Percentiles rank a stretch among this genome's conserved stretches.
Conservation (phyloP, 768 basidiomycete genomes). For the Mrakia frigida region DNA sequence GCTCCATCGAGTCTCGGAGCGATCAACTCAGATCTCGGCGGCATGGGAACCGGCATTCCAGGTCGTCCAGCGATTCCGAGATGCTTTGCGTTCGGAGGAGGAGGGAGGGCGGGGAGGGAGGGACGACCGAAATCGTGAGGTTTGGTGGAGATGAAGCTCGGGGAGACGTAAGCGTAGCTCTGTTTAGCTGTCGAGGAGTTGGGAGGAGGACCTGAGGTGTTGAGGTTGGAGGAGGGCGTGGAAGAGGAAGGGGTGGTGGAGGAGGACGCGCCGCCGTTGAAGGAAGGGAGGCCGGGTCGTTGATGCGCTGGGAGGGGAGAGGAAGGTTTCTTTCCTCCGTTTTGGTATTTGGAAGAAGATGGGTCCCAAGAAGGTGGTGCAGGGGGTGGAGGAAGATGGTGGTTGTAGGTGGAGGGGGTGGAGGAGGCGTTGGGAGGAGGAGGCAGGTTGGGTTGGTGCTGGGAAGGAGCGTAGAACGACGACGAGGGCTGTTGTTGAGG, state of each 20-base stretch:
- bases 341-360: not conserved
- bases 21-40: not conserved
- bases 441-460: slow-evolving; percentile 1
- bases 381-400: not conserved
- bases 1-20: not conserved
- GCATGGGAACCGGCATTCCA: not conserved
- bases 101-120: not conserved
- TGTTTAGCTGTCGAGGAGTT: not conserved
- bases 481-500: not conserved
- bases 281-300: slow-evolving; percentile 1
- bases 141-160: not conserved
- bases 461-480: too few species aligned
- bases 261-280: not conserved
- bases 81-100: not conserved
- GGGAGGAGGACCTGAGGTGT: not conserved
- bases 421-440: not conserved
- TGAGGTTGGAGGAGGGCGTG: not conserved
- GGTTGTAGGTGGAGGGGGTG: not conserved
- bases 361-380: not conserved
- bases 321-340: not conserved
- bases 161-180: not conserved
- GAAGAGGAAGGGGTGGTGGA: not conserved
- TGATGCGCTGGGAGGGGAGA: not conserved
- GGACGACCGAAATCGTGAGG: slow-evolving; percentile 1
- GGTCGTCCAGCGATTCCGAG: not conserved